These are phyloP conservation scores for Verticillium klebahnii DNA, from an alignment of 2,329 filamentous ascomycete species.

Conservation along the genomic window DNA sequence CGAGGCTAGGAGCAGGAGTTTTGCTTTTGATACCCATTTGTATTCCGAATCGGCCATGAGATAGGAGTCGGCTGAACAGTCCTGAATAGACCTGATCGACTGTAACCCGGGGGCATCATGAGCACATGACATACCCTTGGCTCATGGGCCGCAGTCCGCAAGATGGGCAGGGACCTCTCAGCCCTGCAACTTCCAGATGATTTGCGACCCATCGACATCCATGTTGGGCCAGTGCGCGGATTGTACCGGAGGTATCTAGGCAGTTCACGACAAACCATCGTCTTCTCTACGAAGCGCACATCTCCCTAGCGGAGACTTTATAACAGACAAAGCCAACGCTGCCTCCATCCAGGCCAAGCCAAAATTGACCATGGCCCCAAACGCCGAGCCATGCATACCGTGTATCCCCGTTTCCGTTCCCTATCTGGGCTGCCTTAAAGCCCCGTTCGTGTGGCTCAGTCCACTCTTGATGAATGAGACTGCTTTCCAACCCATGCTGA, in stretches of 20 bases:
- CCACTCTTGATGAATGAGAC: slow-evolving; percentile 27
- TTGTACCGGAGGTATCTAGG: too few relatives aligned
- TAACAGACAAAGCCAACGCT: not conserved
- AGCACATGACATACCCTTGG: too few relatives aligned
- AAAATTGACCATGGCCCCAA: not conserved
- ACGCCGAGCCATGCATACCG: slow-evolving; percentile 13
- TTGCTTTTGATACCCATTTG: not conserved
- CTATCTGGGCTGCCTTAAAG: not conserved
- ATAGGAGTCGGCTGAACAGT: not conserved
- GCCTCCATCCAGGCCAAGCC: not conserved
- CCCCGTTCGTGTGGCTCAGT: not conserved
- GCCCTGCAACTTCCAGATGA: too few relatives aligned
- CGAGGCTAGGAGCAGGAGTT: not conserved
- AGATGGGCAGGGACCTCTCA: too few relatives aligned
- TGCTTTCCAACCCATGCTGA: not conserved
- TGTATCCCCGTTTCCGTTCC: slow-evolving; percentile 6
- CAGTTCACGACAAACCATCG: too few relatives aligned
- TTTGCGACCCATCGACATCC: too few relatives aligned
- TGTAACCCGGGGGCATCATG: not conserved
- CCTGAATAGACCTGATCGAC: not conserved
- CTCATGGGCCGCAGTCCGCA: too few relatives aligned
- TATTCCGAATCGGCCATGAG: not conserved
- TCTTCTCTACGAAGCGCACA: not conserved
- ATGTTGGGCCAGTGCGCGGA: too few relatives aligned
- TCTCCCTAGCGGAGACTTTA: not conserved